Evolutionary conservation across 176 grass and related monocot genomes (phyloP).

Genomic region (Echinochloa phyllopogon): DNA sequence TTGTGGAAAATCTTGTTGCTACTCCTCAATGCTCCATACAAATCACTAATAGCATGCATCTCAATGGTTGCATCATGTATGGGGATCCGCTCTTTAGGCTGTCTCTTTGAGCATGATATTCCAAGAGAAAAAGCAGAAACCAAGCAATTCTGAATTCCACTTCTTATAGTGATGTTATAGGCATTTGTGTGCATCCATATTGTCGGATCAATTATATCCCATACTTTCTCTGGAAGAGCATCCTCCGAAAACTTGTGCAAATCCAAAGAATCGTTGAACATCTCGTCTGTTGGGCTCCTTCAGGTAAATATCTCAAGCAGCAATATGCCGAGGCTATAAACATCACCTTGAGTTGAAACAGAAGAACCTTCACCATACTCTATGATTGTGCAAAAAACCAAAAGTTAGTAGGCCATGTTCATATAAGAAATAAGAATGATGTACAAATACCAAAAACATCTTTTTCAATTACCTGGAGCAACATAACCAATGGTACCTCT

Average conservation of each 20-base stretch:
- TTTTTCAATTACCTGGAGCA: conserved; percentile 41
- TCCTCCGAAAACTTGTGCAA: conserved; percentile 9
- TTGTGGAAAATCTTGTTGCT: background rate
- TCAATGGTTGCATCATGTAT: background rate
- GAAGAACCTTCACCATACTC: conserved; percentile 30
- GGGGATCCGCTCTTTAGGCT: background rate
- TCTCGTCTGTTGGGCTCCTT: conserved; percentile 13
- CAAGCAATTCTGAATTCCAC: conserved; percentile 21
- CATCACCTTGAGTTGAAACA: background rate
- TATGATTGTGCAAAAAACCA: background rate
- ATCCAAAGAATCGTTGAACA: conserved; percentile 17
- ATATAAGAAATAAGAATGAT: background rate
- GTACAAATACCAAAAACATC: background rate
- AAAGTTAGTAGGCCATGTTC: background rate
- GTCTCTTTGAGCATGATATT: conserved; percentile 25
- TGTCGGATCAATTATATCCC: background rate
- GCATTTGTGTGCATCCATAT: background rate
- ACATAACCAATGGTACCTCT: conserved; percentile 54
- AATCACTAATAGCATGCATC: conserved; percentile 34
- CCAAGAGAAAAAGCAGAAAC: background rate
- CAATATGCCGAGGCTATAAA: conserved; percentile 36
- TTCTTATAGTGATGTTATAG: background rate
- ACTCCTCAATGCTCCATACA: background rate
- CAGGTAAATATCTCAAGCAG: conserved; percentile 43
- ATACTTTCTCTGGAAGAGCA: background rate